Conservation (phyloP, 331 rosid species). For the Rhamnella rubrinervis region DNA sequence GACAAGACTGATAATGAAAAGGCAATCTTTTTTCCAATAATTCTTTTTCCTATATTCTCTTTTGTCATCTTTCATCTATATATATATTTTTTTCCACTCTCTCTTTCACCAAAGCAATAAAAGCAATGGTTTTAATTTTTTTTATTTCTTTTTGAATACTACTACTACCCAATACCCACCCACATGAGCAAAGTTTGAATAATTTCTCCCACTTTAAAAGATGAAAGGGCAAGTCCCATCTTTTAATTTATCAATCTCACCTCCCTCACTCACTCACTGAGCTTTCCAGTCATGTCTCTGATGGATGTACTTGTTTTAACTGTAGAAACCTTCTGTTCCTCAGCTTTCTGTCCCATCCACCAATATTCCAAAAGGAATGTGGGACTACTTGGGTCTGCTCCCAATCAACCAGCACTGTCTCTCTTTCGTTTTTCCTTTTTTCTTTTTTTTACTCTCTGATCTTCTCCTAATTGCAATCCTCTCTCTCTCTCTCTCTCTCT, state of each 20-base stretch:
- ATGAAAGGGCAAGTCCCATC: constrained; percentile 63
- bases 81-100: background rate
- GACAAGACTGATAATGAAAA: constrained; percentile 64
- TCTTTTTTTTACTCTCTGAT: background rate
- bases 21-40: constrained; percentile 47
- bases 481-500: background rate
- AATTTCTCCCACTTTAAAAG: constrained; percentile 65
- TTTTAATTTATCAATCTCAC: constrained; percentile 46
- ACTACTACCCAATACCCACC: constrained; percentile 5
- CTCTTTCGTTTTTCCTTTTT: background rate
- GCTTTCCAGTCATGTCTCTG: constrained; percentile 82
- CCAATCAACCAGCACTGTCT: constrained; percentile 58
- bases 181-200: constrained; percentile 43
- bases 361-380: constrained; percentile 77
- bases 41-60: constrained; percentile 27
- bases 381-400: constrained; percentile 60
- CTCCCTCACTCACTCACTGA: constrained; percentile 46
- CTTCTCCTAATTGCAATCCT: constrained; percentile 16
- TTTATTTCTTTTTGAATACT: background rate
- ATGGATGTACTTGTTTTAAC: constrained; percentile 71
- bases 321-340: constrained; percentile 93
- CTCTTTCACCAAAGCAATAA: constrained; percentile 1
- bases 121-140: background rate
- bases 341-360: constrained; percentile 99
- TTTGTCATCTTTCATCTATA: constrained; percentile 35